These are phyloP conservation scores for Starmerella sp. DNA, from an alignment of 805 yeast genomes.

Conservation along the genomic window DNA sequence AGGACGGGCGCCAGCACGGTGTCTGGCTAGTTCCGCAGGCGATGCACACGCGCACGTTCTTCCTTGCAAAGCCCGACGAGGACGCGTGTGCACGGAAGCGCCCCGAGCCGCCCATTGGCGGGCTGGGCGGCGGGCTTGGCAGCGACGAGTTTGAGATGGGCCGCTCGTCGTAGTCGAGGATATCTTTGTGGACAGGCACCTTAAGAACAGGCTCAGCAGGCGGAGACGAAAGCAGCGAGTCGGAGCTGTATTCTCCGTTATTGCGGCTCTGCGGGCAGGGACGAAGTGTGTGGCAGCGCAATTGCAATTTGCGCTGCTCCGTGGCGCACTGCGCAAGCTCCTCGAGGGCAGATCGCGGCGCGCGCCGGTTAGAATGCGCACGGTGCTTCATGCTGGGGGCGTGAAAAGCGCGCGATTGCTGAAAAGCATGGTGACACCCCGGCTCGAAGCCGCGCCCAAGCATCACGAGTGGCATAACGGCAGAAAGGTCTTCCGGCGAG, in stretches of 20 bases:
- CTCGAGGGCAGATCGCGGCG: neutral
- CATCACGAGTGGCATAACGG: neutral
- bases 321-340: neutral
- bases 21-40: constrained; percentile 85
- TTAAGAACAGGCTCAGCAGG: neutral
- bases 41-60: constrained; percentile 39
- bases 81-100: neutral
- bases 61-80: neutral
- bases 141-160: constrained; percentile 5
- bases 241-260: too few relatives aligned
- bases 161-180: neutral
- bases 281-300: neutral
- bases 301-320: neutral
- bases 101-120: neutral
- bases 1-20: constrained; percentile 98
- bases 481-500: neutral
- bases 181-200: neutral
- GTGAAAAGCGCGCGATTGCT: neutral
- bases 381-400: neutral
- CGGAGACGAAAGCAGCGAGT: neutral
- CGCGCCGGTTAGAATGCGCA: neutral
- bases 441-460: neutral
- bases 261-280: too few relatives aligned
- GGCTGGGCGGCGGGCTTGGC: constrained; percentile 20
- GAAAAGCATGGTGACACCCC: neutral